Base-by-base conservation (phyloP, 129 eudicot genomes). In the Tagetes patula region DNA sequence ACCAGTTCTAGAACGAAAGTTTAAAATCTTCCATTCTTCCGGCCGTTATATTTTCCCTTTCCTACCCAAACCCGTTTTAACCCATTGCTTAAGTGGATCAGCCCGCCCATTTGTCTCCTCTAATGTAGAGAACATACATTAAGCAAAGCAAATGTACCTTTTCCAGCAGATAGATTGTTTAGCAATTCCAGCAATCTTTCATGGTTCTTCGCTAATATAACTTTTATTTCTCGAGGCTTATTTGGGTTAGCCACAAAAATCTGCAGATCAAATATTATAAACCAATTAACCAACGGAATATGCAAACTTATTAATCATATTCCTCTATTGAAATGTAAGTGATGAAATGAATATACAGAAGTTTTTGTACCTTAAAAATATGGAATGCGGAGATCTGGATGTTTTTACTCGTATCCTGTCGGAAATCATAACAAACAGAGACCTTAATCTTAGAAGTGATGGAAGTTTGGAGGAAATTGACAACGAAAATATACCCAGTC, bases 371-470 rank as follows among this genome's bases (percentile, higher is more conserved):
- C 98, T 93, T 93, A 84, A 93, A 93, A 68, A 93, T 86, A 76
- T 93, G 98, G 75, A 93, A 93, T 56, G 98, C 98, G 59, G 98
- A 93, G 43, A 89, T 85, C 87, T 93, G 98, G 80, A 93, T 93
- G 81, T 87, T 93, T 90, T 90, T 93, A 82, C 98, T 93, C 30
- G 96, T 74, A 78, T 93, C 98, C 96, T 93, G 96, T 48, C 52
- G 79, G 49, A 46, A 53, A 13, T 27, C 74, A 65, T 45, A 77
- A 48, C 71, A 69, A 37, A 74, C 49, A 48, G 13, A 68, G 63
- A 60, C 76, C 65, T 31, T 77, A 27, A 61, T 60, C 70, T 69
- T 49, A 61, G 47, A 69, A 30, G 10, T 10, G 46, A 14, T 53
- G 40, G 32, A 48, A 65, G 41, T 52, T 60, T 13, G 52, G 62